Base-by-base conservation (phyloP, 768 basidiomycete species). In the Auricularia sp. region DNA sequence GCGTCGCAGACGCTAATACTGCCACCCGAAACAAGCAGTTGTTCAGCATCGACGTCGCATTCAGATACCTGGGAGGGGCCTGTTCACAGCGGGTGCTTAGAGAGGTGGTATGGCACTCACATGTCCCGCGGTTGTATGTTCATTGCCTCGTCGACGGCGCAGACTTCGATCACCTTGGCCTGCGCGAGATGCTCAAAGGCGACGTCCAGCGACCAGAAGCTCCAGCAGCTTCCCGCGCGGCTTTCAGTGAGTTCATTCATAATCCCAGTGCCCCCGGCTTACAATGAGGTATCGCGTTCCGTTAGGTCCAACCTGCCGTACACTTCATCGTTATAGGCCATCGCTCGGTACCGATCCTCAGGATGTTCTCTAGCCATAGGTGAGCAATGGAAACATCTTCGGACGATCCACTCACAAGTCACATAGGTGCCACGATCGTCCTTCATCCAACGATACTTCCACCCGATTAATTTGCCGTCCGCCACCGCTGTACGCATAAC, bases 401-500 rank as follows among this genome's bases (percentile, higher is more conserved):
- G 21, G 58, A 21, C 47, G 11, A 65, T 16, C 18, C 10, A 13
- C 71, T 16, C 63, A 76, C 77, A 82, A 72, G n/a, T 69, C 68
- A 5, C 79, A 78, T 16, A 84, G 72, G 7, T 59, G 66, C 85
- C 85, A 87, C 1, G 76, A 76, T 18, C 65, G 64, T 1, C 84
- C 85, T 29, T 82, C 78, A 66, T 87, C 83, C 7, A 83, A 68
- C 6, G 83, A 82, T 47, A 86, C 63, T 66, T 88, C 85, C 34
- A 86, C 82, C 16, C 85, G 78, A 3, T 79, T 81, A 21, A 88
- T 75, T 18, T 85, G 76, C 7, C 82, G 76, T 3, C 85, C 85
- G 5, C 85, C 85, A 11, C 86, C 86, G 33, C 79, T 76, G 70
- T 87, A 88, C 2, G 85, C 85, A 64, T 86, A 87, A 3, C 86